Conservation (phyloP, 176 grass and related monocot genomes). For the Paspalum notatum region DNA sequence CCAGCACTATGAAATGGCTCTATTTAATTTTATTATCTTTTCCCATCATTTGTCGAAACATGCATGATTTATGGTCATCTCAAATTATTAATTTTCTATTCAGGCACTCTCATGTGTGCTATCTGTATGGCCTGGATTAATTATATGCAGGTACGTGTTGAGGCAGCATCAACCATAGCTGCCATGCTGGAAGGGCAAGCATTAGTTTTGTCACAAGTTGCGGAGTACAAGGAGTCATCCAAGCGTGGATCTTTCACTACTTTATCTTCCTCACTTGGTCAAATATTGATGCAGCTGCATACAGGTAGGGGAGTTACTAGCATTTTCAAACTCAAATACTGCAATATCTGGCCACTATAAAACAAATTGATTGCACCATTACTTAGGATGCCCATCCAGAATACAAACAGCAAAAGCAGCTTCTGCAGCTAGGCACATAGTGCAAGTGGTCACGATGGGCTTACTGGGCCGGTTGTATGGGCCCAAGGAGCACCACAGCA, state of each 20-base stretch:
- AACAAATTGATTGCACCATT: slow-evolving; percentile 12
- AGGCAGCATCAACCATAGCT: slow-evolving; percentile 71
- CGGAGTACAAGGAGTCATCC: slow-evolving; percentile 80
- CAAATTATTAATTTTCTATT: slow-evolving; percentile 16
- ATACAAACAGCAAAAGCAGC: not conserved
- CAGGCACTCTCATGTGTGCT: not conserved
- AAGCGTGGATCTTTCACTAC: slow-evolving; percentile 92
- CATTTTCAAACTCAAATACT: slow-evolving; percentile 16
- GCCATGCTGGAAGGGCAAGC: slow-evolving; percentile 82
- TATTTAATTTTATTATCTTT: slow-evolving; percentile 5
- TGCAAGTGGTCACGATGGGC: not conserved
- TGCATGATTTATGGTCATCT: slow-evolving; percentile 11
- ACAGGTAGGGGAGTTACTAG: slow-evolving; percentile 55
- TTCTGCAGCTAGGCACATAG: not conserved
- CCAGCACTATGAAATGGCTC: not conserved
- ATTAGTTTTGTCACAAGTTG: slow-evolving; percentile 87
- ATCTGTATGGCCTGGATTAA: slow-evolving; percentile 11
- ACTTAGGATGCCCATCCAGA: not conserved
- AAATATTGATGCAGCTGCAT: slow-evolving; percentile 96
- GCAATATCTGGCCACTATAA: not conserved
- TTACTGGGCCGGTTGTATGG: not conserved
- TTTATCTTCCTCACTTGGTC: slow-evolving; percentile 80
- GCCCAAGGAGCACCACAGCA: not conserved
- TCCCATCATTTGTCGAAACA: not conserved
- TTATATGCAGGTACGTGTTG: slow-evolving; percentile 67